phyloP scores from a whole-genome alignment of 441 rosid genomes.

The Gossypium laxum region DNA sequence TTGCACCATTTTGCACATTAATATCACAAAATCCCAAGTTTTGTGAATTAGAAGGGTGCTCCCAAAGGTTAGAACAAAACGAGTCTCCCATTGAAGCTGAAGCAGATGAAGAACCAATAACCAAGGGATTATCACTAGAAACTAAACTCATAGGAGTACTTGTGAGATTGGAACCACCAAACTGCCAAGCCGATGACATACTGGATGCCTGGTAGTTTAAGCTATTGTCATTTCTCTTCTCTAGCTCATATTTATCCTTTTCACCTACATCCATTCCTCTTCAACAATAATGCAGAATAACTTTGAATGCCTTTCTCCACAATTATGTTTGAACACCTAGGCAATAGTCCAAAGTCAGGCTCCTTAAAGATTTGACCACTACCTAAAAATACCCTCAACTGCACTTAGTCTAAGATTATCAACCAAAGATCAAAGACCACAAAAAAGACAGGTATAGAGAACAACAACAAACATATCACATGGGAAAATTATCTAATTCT shows the following conservation, averaged over 20 bases:
- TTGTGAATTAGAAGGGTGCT: slow-evolving; percentile 46
- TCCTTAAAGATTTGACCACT: slow-evolving; percentile 15
- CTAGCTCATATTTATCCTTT: slow-evolving; percentile 50
- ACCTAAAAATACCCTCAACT: slow-evolving; percentile 12
- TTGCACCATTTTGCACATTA: slow-evolving; percentile 36
- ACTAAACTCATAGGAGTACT: slow-evolving; percentile 43
- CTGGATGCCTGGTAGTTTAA: slow-evolving; percentile 35
- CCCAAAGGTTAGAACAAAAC: slow-evolving; percentile 58
- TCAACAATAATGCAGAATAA: slow-evolving; percentile 19
- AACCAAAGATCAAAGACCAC: slow-evolving; percentile 18
- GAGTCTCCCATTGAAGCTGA: slow-evolving; percentile 66
- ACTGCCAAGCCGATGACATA: slow-evolving; percentile 52
- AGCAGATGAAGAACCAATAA: slow-evolving; percentile 51
- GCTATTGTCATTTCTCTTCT: slow-evolving; percentile 41
- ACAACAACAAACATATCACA: slow-evolving; percentile 17
- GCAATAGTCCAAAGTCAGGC: slow-evolving; percentile 10
- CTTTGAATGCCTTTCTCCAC: slow-evolving; percentile 16
- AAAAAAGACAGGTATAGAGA: slow-evolving; percentile 13
- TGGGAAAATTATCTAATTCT: slow-evolving; percentile 3
- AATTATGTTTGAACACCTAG: slow-evolving; percentile 17
- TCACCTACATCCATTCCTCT: slow-evolving; percentile 57
- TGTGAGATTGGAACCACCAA: slow-evolving; percentile 36
- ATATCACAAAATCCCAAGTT: slow-evolving; percentile 52
- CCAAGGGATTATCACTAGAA: slow-evolving; percentile 39
- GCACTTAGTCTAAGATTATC: slow-evolving; percentile 19